phyloP scores from a whole-genome alignment of 495 filamentous ascomycete genomes.

The Apiosordaria backusii region DNA sequence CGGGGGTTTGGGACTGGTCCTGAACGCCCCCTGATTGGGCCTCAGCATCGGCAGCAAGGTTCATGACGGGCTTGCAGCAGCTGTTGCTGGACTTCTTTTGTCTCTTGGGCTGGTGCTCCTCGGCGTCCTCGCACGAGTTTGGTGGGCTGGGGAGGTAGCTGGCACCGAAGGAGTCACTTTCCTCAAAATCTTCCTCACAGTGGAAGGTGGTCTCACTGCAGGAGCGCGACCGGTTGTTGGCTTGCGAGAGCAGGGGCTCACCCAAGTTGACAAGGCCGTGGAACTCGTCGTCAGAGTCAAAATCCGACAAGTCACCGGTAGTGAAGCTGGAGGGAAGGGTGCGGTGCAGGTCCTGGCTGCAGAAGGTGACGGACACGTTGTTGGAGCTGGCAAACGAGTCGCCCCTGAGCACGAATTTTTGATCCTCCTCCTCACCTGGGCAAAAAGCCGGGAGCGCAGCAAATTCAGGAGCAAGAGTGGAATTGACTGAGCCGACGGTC shows the following conservation, averaged over 20 bases:
- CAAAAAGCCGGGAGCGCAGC: conserved; percentile 53
- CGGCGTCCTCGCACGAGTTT: conserved; percentile 41
- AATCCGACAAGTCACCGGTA: conserved; percentile 78
- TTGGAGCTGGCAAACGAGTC: conserved; percentile 52
- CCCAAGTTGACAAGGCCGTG: conserved; percentile 69
- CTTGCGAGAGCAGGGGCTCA: conserved; percentile 49
- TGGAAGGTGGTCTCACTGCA: conserved; percentile 73
- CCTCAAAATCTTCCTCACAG: conserved; percentile 72
- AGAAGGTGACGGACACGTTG: conserved; percentile 52
- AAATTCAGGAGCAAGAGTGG: conserved; percentile 59
- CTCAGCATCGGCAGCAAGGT: conserved; percentile 42
- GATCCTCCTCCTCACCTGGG: conserved; percentile 72
- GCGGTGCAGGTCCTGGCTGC: conserved; percentile 48
- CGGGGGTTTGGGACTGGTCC: conserved; percentile 35
- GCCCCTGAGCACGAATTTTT: conserved; percentile 66
- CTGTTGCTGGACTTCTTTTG: conserved; percentile 54
- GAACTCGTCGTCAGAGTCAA: conserved; percentile 91
- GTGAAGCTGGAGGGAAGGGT: conserved; percentile 61
- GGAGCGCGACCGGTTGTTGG: conserved; percentile 73
- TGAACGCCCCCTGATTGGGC: conserved; percentile 28
- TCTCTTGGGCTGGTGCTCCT: conserved; percentile 60
- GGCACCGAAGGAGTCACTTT: conserved; percentile 59
- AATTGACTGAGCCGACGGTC: conserved; percentile 66
- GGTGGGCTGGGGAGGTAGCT: conserved; percentile 48
- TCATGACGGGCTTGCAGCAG: conserved; percentile 46